A percentile compares a stretch with the other conserved stretches of the same genome.
phyloP scores from a whole-genome alignment of 495 filamentous ascomycete species.

The Lasiosphaeria miniovina region DNA sequence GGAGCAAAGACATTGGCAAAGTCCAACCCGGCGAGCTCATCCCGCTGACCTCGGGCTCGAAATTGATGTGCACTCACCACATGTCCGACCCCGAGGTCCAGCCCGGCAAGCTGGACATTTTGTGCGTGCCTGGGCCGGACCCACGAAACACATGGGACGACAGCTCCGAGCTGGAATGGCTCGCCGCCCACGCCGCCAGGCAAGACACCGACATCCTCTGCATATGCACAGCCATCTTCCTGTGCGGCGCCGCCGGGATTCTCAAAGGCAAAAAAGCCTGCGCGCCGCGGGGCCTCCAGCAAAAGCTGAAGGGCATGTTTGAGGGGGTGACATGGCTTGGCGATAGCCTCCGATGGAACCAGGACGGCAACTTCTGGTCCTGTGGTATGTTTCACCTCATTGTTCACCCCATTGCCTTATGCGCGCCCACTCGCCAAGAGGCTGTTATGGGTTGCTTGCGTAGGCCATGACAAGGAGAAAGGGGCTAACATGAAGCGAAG shows the following conservation, averaged over 20 bases:
- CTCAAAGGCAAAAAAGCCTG: conserved; percentile 46
- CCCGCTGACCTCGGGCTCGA: conserved; percentile 34
- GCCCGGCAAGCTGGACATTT: conserved; percentile 50
- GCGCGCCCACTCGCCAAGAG: neutral
- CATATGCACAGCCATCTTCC: conserved; percentile 53
- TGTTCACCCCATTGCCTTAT: neutral
- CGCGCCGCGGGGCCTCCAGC: conserved; percentile 51
- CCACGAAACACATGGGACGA: conserved; percentile 33
- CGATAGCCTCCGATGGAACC: conserved; percentile 45
- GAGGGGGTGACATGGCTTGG: conserved; percentile 47
- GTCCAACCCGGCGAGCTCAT: conserved; percentile 27
- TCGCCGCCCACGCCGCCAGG: conserved; percentile 39
- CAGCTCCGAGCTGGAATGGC: conserved; percentile 40
- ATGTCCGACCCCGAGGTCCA: conserved; percentile 41
- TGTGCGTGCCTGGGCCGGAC: conserved; percentile 53
- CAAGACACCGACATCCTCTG: conserved; percentile 45
- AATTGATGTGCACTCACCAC: conserved; percentile 40
- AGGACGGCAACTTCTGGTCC: conserved; percentile 61
- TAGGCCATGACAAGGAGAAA: neutral
- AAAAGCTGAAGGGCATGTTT: conserved; percentile 40
- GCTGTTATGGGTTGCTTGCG: neutral
- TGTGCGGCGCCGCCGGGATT: conserved; percentile 50
- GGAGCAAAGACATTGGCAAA: conserved; percentile 35
- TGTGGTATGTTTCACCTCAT: conserved; percentile 45
- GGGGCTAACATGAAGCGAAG: conserved; percentile 27